These are phyloP conservation scores for Tetraselmis striata DNA, from an alignment of 139 green algal genomes.

Conservation along the genomic window DNA sequence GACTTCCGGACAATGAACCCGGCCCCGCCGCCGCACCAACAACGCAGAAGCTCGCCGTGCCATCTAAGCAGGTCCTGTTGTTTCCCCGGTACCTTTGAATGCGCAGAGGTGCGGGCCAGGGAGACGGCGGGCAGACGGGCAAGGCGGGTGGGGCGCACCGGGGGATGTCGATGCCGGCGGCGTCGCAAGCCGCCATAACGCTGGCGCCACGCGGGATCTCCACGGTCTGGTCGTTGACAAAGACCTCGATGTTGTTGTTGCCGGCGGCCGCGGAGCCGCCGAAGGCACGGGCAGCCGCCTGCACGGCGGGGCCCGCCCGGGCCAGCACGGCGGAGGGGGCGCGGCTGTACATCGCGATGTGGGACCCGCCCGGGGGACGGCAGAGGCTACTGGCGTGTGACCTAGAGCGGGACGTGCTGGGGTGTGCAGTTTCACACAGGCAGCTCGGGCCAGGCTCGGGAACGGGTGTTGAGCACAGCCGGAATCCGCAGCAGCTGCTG, in stretches of 20 bases:
- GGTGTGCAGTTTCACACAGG: no score
- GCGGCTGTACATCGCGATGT: no score
- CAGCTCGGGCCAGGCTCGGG: no score
- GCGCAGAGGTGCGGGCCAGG: no score
- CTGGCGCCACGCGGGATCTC: constrained; percentile 77
- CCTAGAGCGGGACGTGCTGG: no score
- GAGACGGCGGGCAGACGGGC: not conserved
- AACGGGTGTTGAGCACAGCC: no score
- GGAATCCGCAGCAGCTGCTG: no score
- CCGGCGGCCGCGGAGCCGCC: not conserved
- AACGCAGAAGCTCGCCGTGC: not conserved
- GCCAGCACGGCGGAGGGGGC: not conserved
- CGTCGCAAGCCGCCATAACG: constrained; percentile 93
- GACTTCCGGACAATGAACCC: not conserved
- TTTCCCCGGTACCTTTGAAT: no score
- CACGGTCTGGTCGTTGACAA: constrained; percentile 78
- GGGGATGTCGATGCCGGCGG: constrained; percentile 90
- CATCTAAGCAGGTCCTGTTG: no score
- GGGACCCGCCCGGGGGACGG: no score
- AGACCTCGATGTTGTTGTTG: constrained; percentile 67
- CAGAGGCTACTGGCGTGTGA: no score
- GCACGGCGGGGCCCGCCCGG: no score
- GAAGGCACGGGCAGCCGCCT: not conserved
- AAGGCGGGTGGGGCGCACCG: constrained; percentile 34
- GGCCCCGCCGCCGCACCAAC: not conserved